Percentiles rank a stretch among this genome's conserved stretches.
Evolutionary conservation across 768 basidiomycete species (phyloP).

Genomic region (Fomitopsis serialis): DNA sequence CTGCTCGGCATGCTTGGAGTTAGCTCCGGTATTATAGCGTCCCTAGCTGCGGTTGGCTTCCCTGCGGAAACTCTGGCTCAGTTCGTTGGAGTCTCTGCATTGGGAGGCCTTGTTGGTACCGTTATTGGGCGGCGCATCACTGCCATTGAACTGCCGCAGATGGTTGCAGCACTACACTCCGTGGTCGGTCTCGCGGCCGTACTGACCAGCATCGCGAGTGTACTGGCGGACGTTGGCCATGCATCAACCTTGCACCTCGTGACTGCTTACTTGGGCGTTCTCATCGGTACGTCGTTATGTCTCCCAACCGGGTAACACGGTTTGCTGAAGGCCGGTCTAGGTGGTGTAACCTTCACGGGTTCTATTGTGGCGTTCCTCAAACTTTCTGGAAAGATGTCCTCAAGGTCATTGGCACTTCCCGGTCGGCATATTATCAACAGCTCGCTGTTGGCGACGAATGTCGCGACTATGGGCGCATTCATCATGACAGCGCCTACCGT

Average conservation of each 20-base stretch:
- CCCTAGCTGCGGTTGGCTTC: slow-evolving; percentile 81
- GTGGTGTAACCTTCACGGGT: slow-evolving; percentile 86
- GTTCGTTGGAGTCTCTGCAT: slow-evolving; percentile 68
- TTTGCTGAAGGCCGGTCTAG: slow-evolving; percentile 22
- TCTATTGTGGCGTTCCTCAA: slow-evolving; percentile 89
- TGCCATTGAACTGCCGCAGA: slow-evolving; percentile 85
- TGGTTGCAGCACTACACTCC: slow-evolving; percentile 75
- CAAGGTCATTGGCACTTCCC: slow-evolving; percentile 65
- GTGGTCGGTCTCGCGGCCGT: slow-evolving; percentile 90
- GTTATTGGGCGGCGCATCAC: slow-evolving; percentile 80
- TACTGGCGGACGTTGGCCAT: slow-evolving; percentile 66
- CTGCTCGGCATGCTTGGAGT: slow-evolving; percentile 85
- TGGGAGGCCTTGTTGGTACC: slow-evolving; percentile 68
- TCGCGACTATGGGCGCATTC: slow-evolving; percentile 72
- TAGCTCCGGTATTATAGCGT: slow-evolving; percentile 72
- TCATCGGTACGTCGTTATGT: slow-evolving; percentile 76
- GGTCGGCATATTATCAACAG: slow-evolving; percentile 75
- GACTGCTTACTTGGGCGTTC: slow-evolving; percentile 81
- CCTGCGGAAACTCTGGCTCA: slow-evolving; percentile 68
- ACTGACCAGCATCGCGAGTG: slow-evolving; percentile 79
- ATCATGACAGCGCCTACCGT: slow-evolving; percentile 62
- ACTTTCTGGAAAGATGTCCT: slow-evolving; percentile 77
- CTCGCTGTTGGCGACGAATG: slow-evolving; percentile 67
- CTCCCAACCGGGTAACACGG: background rate
- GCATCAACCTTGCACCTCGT: slow-evolving; percentile 70